Evolutionary conservation across 2,329 filamentous ascomycete species (phyloP), one percentile per base, ranked within the genome.

Genomic region (Aspergillus oerlinghausenensis): DNA sequence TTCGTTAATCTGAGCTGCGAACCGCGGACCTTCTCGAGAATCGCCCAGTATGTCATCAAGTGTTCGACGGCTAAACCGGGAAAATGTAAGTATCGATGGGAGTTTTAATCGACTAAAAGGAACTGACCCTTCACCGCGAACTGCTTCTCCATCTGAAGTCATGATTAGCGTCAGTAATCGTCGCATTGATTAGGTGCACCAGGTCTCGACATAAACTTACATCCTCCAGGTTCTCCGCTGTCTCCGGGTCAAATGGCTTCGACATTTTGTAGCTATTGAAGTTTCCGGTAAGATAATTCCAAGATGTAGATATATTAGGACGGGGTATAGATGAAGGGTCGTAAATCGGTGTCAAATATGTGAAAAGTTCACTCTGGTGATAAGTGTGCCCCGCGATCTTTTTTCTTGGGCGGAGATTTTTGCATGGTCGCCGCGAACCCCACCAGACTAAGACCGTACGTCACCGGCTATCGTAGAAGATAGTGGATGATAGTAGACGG

Each of bases 21-120:
- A 65, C 93, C 94, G 66, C 85, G 90, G 65, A 96, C 85, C 72
- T 88, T 91, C 76, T 97, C 89, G 67, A 99, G 89, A 71, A 99
- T 93, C 52, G 87, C 82, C 93, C 93, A 99, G 82, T 99, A 97
- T 50, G 93, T 97, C 70, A 90, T 85, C 83, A 99, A 90, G 76
- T 99, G 94, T 76, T 96, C 90, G 40, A 97, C 94, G 52, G 88
- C 92, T 69, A 57, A 52, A 45, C 6, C 35, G 1, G 11, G 21
- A 7, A 28, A 40, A 14, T 52, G 56, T 69, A 42, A 61, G 59
- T 48, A 49, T 50, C 19, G 47, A 9, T 21, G 32, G 21, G n/a
- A 26, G 3, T 10, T 28, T 52, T 25, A 23, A 49, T 52, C 45
- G 25, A 26, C 3, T 17, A 14, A 52, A 11, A 8, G 35, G 26